Conservation (phyloP, 805 yeast species). For the Lipomyces sp. region DNA sequence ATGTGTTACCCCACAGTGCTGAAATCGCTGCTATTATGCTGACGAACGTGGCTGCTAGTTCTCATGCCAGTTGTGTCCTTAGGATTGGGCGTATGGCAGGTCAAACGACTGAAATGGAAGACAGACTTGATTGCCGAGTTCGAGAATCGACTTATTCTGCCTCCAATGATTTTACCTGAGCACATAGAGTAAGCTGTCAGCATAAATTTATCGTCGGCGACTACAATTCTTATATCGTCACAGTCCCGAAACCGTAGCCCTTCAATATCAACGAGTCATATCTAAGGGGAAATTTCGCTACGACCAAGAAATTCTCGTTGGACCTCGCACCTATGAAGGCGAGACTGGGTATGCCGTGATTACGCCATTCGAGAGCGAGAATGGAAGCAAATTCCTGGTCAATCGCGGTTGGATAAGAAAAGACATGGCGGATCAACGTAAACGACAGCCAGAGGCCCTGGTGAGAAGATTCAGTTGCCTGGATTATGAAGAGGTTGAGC, state of each 20-base stretch:
- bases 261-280: conserved; percentile 79
- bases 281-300: conserved; percentile 78
- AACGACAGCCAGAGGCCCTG: conserved; percentile 58
- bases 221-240: too few species aligned
- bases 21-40: not conserved
- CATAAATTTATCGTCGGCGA: not conserved
- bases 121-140: conserved; percentile 73
- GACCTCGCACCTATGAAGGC: conserved; percentile 77
- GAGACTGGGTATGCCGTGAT: conserved; percentile 72
- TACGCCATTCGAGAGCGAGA: conserved; percentile 77
- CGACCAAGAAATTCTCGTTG: conserved; percentile 83
- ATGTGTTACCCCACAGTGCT: not conserved
- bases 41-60: conserved; percentile 25
- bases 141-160: conserved; percentile 74
- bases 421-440: conserved; percentile 57
- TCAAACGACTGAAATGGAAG: conserved; percentile 82
- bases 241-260: conserved; percentile 61
- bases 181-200: conserved; percentile 26
- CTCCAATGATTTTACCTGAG: conserved; percentile 68
- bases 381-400: conserved; percentile 72
- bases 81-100: conserved; percentile 91
- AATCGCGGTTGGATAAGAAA: conserved; percentile 92
- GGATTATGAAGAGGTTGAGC: not conserved
- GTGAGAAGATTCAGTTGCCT: not conserved
- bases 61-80: conserved; percentile 87